Base-by-base conservation (phyloP, 2,329 filamentous ascomycete species). In the Cordyceps militaris region DNA sequence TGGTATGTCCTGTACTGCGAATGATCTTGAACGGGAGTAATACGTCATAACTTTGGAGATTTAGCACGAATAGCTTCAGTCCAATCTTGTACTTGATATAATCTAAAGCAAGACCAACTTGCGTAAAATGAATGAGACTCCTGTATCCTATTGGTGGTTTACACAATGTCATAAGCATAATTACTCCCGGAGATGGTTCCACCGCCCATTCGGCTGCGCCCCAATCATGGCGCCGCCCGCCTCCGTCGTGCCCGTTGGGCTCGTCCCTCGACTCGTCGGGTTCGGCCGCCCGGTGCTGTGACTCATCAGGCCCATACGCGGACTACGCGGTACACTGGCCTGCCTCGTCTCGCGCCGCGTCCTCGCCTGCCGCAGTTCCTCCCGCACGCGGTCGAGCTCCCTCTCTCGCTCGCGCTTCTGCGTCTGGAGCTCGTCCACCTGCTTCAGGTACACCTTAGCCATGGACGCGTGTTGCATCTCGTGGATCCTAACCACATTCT, bases 311-410 rank as follows among this genome's bases (percentile, higher is more conserved):
- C 75, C 73, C 61, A 78, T 71, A 7, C 79, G 74, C n/a, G 82
- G 82, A 64, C 81, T 84, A 23, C 79, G 78, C 51, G 81, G 81
- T 23, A 82, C 80, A 62, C 81, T 84, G 54, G 71, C 74, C 64
- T 79, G 76, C 36, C 82, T 71, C 3, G 82, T 84, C 67, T 83
- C 80, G 47, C 81, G 73, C 6, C 82, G 76, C 19, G 74, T 80
- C 63, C 75, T 78, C 42, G 78, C 65, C 42, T 69, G 60, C 8
- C 73, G 72, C 26, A 83, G 65, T 66, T 84, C 81, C 16, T 82
- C 77, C 57, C 71, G 74, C 24, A 73, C 62, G 14, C 72, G 72
- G 19, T 74, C 73, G 26, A 85, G 70, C 62, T 83, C 79, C 24
- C 70, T 65, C 55, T 84, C 79, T n/a, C 76, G 74, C 47, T 84